Conservation (phyloP, 2,329 filamentous ascomycete species). For the Beauveria bassiana region DNA sequence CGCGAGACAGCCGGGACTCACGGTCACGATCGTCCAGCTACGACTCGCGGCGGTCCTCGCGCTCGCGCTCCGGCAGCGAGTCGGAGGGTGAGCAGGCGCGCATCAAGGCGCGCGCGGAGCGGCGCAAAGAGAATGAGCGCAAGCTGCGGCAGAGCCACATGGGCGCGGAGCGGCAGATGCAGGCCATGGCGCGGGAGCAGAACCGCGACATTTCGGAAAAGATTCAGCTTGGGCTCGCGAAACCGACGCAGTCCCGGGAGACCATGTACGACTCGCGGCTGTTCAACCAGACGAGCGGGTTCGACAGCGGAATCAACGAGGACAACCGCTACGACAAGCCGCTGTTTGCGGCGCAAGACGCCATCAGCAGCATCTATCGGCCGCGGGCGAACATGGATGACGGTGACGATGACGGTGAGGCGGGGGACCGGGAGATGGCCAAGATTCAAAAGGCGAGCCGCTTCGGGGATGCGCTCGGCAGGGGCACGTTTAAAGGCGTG, state of each 20-base stretch:
- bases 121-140: conserved; percentile 73
- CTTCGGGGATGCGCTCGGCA: conserved; percentile 79
- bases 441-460: conserved; percentile 78
- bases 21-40: conserved; percentile 29
- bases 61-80: conserved; percentile 46
- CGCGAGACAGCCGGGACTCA: conserved; percentile 33
- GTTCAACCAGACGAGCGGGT: conserved; percentile 90
- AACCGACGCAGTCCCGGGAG: conserved; percentile 85
- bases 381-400: conserved; percentile 69
- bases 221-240: conserved; percentile 87
- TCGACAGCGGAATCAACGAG: conserved; percentile 90
- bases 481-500: conserved; percentile 84
- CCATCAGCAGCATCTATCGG: conserved; percentile 88
- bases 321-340: conserved; percentile 97
- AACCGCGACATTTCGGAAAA: conserved; percentile 97
- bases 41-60: conserved; percentile 24
- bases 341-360: conserved; percentile 90
- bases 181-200: conserved; percentile 90
- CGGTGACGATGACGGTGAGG: conserved; percentile 71
- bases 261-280: conserved; percentile 95
- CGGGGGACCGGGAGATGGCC: conserved; percentile 74
- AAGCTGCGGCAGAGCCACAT: conserved; percentile 90
- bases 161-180: conserved; percentile 85
- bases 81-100: conserved; percentile 67
- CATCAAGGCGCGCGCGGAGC: conserved; percentile 69